Conservation (phyloP, 257 asterid species). For the Verbena officinalis region DNA sequence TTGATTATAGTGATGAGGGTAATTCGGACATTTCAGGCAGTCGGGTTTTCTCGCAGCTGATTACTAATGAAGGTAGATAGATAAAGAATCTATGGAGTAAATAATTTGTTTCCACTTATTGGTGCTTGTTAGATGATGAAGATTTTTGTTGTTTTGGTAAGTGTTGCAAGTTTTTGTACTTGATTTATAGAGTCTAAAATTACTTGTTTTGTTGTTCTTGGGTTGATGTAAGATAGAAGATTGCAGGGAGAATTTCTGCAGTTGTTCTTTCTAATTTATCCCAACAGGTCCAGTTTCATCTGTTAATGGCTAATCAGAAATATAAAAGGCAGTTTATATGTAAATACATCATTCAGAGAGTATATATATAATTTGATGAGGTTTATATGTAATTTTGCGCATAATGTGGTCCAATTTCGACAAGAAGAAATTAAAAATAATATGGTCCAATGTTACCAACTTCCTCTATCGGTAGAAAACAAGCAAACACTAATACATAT, state of each 20-base stretch:
- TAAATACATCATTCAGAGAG: no score
- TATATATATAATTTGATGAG: no score
- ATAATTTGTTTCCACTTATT: background rate
- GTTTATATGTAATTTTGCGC: no score
- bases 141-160: slow-evolving; percentile 15
- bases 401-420: no score
- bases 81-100: background rate
- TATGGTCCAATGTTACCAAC: no score
- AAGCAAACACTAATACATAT: no score
- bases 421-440: no score
- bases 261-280: background rate
- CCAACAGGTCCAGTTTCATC: no score
- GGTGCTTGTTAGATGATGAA: background rate
- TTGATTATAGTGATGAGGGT: slow-evolving; percentile 35
- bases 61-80: slow-evolving; percentile 71
- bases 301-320: no score
- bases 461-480: no score
- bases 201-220: background rate
- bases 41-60: slow-evolving; percentile 78
- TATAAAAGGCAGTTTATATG: no score
- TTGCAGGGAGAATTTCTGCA: slow-evolving; percentile 2
- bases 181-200: background rate
- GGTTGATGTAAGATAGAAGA: background rate
- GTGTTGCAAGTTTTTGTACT: background rate
- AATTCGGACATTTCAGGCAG: slow-evolving; percentile 59